Percentiles rank a stretch among this genome's conserved stretches.
These are phyloP conservation scores for Lodderomyces jiufengensis DNA, from an alignment of 1,139 yeast genomes.

Conservation along the genomic window DNA sequence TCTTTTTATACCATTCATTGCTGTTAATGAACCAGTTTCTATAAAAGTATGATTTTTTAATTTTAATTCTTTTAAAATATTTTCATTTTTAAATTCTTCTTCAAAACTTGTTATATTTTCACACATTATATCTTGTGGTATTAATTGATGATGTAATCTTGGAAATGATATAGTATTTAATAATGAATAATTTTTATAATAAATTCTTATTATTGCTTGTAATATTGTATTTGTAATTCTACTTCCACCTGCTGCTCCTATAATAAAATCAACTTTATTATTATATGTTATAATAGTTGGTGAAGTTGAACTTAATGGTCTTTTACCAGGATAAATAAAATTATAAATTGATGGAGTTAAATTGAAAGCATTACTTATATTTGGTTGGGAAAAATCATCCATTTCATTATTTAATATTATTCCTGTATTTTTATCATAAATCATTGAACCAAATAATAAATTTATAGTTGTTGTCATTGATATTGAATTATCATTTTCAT, in stretches of 20 bases:
- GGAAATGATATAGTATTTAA: constrained; percentile 73
- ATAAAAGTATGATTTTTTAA: constrained; percentile 27
- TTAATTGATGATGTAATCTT: constrained; percentile 81
- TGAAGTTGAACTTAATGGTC: constrained; percentile 82
- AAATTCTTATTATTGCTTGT: constrained; percentile 69
- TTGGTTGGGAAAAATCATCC: constrained; percentile 91
- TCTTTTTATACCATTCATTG: constrained; percentile 41
- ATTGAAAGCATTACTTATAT: constrained; percentile 68
- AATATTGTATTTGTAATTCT: constrained; percentile 81
- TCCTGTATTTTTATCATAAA: constrained; percentile 81
- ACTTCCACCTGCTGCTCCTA: constrained; percentile 96
- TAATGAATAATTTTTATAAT: constrained; percentile 55
- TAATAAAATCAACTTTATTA: constrained; percentile 55
- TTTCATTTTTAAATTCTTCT: constrained; percentile 19
- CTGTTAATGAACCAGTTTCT: constrained; percentile 38
- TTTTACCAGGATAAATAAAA: constrained; percentile 65
- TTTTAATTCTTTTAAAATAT: constrained; percentile 15
- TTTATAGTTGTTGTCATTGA: constrained; percentile 91
- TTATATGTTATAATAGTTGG: constrained; percentile 63
- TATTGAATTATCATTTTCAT: constrained; percentile 68
- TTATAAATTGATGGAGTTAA: constrained; percentile 79
- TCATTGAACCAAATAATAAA: constrained; percentile 73
- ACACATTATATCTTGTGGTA: constrained; percentile 65
- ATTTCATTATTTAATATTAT: constrained; percentile 82
- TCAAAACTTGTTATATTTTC: constrained; percentile 46